A percentile compares a stretch with the other conserved stretches of the same genome.
These are phyloP conservation scores for Bolboschoenoplectus hybrid DNA, from an alignment of 202 grass and related monocot species.

Conservation along the genomic window DNA sequence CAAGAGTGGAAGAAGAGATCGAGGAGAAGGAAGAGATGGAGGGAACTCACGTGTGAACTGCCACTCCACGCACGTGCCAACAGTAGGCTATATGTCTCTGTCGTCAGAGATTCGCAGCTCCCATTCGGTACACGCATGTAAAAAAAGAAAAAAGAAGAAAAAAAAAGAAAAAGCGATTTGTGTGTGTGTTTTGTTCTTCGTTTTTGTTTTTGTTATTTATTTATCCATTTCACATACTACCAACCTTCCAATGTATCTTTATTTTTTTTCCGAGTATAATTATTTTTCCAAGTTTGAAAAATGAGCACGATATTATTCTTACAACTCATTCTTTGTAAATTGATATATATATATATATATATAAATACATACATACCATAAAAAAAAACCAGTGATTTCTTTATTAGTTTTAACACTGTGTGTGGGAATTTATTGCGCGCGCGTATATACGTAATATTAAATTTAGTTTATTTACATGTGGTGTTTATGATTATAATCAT, in stretches of 20 bases:
- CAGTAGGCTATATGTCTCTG: conserved; percentile 39
- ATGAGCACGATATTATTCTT: background rate
- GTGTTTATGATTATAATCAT: background rate
- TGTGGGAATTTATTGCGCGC: too few relatives aligned
- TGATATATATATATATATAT: too few relatives aligned
- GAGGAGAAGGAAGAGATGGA: conserved; percentile 10
- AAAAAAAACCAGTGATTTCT: too few relatives aligned
- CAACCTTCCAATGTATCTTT: background rate
- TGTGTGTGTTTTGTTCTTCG: too few relatives aligned
- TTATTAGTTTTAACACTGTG: too few relatives aligned
- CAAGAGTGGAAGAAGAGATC: background rate
- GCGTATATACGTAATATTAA: too few relatives aligned
- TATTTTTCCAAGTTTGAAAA: background rate
- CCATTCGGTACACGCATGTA: conserved; percentile 34
- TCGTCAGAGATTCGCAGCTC: conserved; percentile 40
- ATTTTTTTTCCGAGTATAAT: background rate
- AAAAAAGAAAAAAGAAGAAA: conserved; percentile 19
- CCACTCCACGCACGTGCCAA: conserved; percentile 51
- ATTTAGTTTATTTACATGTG: background rate
- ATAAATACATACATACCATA: too few relatives aligned
- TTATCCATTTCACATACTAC: conserved; percentile 23
- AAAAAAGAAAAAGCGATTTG: too few relatives aligned
- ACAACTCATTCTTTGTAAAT: too few relatives aligned
- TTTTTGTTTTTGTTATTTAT: background rate
- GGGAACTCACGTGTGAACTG: conserved; percentile 38